Base-by-base conservation (phyloP, 1,284 basidiomycete species). In the Puccinia horiana region DNA sequence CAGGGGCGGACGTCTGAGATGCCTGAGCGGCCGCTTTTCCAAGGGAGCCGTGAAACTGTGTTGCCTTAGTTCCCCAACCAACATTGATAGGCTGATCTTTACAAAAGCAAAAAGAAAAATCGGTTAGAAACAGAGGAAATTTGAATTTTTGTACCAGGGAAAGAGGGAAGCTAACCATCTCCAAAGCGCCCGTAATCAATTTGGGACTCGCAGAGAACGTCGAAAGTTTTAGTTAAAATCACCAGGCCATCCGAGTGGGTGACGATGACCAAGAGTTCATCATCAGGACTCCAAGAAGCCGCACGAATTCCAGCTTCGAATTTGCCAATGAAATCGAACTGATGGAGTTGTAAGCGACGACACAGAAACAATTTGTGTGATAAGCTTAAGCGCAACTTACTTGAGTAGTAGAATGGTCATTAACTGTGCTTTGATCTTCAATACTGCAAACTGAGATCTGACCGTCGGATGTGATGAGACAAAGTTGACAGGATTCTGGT, bases 41-140 rank as follows among this genome's bases (percentile, higher is more conserved):
- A 4, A 95, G 89, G 0, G 95, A 96, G 18, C 97, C 97, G 85
- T 98, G 96, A 86, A 99, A 99, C 86, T 99, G 97, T 0, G 97
- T 99, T 85, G 93, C 90, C 86, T 96, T 97, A 4, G 94, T 94
- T 42, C 97, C 97, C 97, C 97, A 99, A 12, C 97, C 80, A 11
- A 82, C 32, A 44, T 49, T 56, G 29, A 82, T 73, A 5, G 73
- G 80, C 44, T 82, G 40, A 69, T 82, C 80, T 82, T 35, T 63
- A 18, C 1, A 44, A 44, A 58, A 23, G 56, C 6, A n/a, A 32
- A 58, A 20, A 32, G 23, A 58, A 58, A 40, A 35, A 35, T 32
- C n/a, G n/a, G n/a, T n/a, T n/a, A n/a, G n/a, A n/a, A n/a, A n/a
- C n/a, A n/a, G n/a, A n/a, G n/a, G n/a, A n/a, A n/a, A n/a, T n/a